Percentiles rank a stretch among this genome's conserved stretches.
Evolutionary conservation across 768 basidiomycete genomes (phyloP).

Genomic region (Macrolepiota dolichaula): DNA sequence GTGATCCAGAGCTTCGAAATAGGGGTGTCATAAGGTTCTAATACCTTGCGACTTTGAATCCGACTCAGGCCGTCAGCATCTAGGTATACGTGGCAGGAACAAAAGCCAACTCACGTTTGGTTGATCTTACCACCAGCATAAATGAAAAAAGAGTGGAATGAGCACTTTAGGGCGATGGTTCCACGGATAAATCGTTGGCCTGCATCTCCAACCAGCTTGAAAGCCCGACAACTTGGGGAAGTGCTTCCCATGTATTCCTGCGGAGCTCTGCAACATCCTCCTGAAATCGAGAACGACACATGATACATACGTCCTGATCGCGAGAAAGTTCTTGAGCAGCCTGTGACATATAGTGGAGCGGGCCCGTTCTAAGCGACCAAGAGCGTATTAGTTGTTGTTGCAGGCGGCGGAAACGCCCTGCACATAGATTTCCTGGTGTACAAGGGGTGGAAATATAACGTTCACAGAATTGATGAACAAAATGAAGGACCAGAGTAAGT

Average conservation of each 20-base stretch:
- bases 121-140: neutral
- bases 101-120: neutral
- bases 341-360: constrained; percentile 52
- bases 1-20: too few species aligned
- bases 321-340: constrained; percentile 34
- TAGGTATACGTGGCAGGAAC: too few species aligned
- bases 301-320: constrained; percentile 37
- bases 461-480: constrained; percentile 39
- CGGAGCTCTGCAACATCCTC: constrained; percentile 36
- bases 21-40: too few species aligned
- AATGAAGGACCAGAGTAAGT: constrained; percentile 42
- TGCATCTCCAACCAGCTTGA: constrained; percentile 41
- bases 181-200: constrained; percentile 14
- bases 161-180: neutral
- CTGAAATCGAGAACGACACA: constrained; percentile 41
- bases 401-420: constrained; percentile 24
- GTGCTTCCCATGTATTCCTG: constrained; percentile 40
- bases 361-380: constrained; percentile 49
- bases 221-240: constrained; percentile 43
- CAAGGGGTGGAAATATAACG: neutral
- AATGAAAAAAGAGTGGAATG: neutral
- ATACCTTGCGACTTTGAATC: too few species aligned
- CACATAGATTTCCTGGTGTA: neutral
- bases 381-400: constrained; percentile 27
- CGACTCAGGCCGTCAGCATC: too few species aligned